phyloP scores from a whole-genome alignment of 805 yeast species.

The Nakazawaea siamensis region DNA sequence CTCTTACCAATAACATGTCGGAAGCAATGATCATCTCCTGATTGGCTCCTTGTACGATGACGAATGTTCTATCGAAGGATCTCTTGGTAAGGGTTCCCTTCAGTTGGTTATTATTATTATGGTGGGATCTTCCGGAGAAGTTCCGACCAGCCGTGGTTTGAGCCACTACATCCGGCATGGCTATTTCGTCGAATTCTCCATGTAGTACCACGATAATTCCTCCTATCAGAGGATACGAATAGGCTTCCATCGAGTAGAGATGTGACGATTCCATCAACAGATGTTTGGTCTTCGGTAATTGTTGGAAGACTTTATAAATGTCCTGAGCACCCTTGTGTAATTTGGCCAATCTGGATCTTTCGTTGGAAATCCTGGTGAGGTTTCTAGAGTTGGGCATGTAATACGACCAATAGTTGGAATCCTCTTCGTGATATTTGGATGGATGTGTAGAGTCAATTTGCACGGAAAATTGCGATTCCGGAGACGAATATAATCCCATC shows the following conservation, averaged over 20 bases:
- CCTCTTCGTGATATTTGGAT: conserved; percentile 4
- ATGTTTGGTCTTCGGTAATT: conserved; percentile 77
- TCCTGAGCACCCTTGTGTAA: conserved; percentile 62
- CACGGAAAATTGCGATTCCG: conserved; percentile 77
- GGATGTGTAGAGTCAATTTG: conserved; percentile 61
- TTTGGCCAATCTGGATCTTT: conserved; percentile 47
- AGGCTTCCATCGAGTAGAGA: conserved; percentile 68
- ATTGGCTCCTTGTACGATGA: conserved; percentile 61
- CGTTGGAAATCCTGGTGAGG: conserved; percentile 50
- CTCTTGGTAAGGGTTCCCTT: conserved; percentile 41
- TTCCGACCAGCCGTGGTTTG: conserved; percentile 5
- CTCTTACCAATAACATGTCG: conserved; percentile 67
- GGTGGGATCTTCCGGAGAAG: conserved; percentile 17
- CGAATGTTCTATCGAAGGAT: conserved; percentile 79
- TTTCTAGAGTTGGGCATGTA: conserved; percentile 75
- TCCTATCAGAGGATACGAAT: conserved; percentile 59
- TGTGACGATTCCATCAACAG: conserved; percentile 53
- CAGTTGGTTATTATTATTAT: conserved; percentile 11
- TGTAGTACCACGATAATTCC: conserved; percentile 78
- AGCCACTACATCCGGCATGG: conserved; percentile 34
- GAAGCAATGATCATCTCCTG: conserved; percentile 79
- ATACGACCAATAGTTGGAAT: conserved; percentile 41
- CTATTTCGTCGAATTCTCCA: conserved; percentile 74
- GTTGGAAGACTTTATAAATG: conserved; percentile 51
- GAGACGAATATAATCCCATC: conserved; percentile 58